Evolutionary conservation across 345 rosid species (phyloP), one percentile per base, ranked within the genome.

Genomic region (Populus nigra): DNA sequence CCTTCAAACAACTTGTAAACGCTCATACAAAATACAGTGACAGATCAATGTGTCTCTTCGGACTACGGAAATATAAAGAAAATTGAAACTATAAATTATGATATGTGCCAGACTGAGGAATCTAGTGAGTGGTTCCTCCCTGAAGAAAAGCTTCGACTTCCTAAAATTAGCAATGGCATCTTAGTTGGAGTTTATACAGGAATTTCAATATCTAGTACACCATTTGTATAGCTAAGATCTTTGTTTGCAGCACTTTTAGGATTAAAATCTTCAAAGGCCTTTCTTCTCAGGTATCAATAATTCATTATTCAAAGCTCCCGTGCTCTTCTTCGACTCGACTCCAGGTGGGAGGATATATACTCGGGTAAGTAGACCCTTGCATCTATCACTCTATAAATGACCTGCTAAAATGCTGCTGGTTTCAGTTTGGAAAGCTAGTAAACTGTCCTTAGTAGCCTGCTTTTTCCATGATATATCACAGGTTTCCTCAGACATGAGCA

Each of bases 401-500:
- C 5, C 20, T 68, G 10, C 43, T 8, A 7, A 68, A 36, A 13
- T 36, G 27, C 13, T 68, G 1, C 8, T 12, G 36, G 47, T 31
- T 3, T 1, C 16, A 18, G 22, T 7, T 33, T 66, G 36, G 4
- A 29, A 29, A 7, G 12, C 17, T 5, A 29, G 15, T 66, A 8
- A 7, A 15, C 9, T 16, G 22, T 43, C 45, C 6, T 38, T 36
- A 49, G 33, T 17, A 23, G 5, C 65, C 12, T 38, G 8, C 29
- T 25, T 29, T 27, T 71, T 70, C 68, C 43, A 39, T 39, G 43
- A 39, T 74, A 23, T 41, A 15, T 50, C 70, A 68, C 88, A 93
- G 98, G 93, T 88, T 77, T 91, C 94, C n/a, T 93, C 98, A 4
- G 98, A 93, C 84, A 74, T 90, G 80, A 90, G 89, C 67, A 78